phyloP scores from a whole-genome alignment of 169 alveolate species.

The Eimeria necatrix region DNA sequence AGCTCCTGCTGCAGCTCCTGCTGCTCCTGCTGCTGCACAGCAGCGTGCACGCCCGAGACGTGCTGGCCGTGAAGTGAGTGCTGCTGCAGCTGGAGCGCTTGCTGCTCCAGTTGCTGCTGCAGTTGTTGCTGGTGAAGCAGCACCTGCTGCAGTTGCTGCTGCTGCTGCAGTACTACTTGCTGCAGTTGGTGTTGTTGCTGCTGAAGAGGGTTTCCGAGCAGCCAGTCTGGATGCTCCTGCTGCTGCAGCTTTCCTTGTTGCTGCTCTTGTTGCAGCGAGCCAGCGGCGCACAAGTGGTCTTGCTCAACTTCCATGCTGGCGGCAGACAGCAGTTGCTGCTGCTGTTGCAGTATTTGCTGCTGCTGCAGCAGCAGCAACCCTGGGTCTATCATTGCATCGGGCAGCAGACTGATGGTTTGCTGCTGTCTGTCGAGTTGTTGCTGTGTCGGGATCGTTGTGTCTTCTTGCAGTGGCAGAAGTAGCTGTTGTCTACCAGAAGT shows the following conservation, averaged over 20 bases:
- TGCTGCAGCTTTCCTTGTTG: conserved; percentile 18
- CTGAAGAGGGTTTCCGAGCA: neutral
- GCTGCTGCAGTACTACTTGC: neutral
- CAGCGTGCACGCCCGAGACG: neutral
- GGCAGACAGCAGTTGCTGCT: conserved; percentile 9
- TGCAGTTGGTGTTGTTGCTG: conserved; percentile 39
- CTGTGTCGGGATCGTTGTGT: neutral
- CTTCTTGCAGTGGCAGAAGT: neutral
- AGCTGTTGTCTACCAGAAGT: neutral
- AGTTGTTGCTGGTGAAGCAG: neutral
- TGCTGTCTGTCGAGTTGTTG: neutral
- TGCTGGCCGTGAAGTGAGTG: neutral
- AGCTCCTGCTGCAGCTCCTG: conserved; percentile 26
- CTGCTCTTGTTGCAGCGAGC: neutral
- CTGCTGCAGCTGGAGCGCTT: conserved; percentile 20
- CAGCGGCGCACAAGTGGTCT: neutral
- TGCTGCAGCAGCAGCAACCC: conserved; percentile 4
- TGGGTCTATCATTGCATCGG: neutral
- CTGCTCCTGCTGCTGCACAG: neutral
- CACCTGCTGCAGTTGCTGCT: conserved; percentile 34
- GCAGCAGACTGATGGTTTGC: neutral
- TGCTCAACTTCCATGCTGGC: neutral
- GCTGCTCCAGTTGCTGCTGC: neutral
- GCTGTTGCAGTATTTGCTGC: conserved; percentile 26
- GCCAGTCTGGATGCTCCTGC: neutral